Conservation (phyloP, 208 protist species). For the Lotmaria passim region DNA sequence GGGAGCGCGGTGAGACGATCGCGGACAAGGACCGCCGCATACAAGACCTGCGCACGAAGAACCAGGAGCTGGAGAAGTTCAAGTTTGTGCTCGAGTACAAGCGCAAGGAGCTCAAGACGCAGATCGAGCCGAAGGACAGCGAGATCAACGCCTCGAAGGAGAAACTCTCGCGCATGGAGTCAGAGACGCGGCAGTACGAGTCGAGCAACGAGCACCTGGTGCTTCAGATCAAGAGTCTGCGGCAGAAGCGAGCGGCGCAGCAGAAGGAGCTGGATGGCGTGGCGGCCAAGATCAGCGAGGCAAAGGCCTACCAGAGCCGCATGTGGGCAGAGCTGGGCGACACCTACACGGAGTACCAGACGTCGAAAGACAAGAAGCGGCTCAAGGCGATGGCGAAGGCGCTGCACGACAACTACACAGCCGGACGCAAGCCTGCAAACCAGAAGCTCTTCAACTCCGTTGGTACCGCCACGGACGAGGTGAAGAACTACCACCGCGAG, state of each 20-base stretch:
- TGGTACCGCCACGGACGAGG: constrained; percentile 88
- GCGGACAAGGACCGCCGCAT: constrained; percentile 97
- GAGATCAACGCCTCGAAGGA: constrained; percentile 94
- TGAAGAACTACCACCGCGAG: constrained; percentile 95
- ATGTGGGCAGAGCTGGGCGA: constrained; percentile 91
- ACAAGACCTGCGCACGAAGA: constrained; percentile 97
- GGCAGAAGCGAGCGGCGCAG: constrained; percentile 94
- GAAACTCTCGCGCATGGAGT: constrained; percentile 96
- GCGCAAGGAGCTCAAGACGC: constrained; percentile 97
- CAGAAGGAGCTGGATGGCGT: constrained; percentile 92
- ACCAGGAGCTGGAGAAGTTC: constrained; percentile 99
- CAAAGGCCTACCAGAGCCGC: constrained; percentile 86
- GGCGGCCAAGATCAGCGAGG: constrained; percentile 61
- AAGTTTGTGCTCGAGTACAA: constrained; percentile 99
- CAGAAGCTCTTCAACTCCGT: constrained; percentile 48
- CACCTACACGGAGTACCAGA: constrained; percentile 50
- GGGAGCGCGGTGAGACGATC: constrained; percentile 95
- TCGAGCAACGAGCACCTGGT: constrained; percentile 93
- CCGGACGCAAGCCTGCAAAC: constrained; percentile 33
- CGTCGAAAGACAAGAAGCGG: constrained; percentile 46
- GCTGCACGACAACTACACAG: constrained; percentile 93
- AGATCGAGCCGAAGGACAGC: constrained; percentile 97
- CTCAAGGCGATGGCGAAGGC: constrained; percentile 93
- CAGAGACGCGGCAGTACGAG: constrained; percentile 92
- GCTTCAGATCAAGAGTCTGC: constrained; percentile 91